Base-by-base conservation (phyloP, 768 basidiomycete species). In the Peribolospora kevripleyi region DNA sequence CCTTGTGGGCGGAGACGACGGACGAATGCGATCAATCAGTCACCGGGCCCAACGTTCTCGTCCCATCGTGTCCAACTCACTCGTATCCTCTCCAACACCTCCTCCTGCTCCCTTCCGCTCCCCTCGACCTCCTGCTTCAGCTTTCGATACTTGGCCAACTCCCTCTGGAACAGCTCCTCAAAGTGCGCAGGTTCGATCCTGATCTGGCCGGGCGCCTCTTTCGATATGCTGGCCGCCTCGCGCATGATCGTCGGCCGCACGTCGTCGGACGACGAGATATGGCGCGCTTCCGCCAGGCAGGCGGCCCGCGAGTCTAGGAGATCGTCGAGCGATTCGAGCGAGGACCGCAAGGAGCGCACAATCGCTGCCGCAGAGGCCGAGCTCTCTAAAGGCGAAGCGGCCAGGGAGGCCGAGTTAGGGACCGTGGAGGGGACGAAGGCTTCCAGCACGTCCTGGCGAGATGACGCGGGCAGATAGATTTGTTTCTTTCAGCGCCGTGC, bases 241-340 rank as follows among this genome's bases (percentile, higher is more conserved):
- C 71, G 73, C 59, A 82, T 61, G 36, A 97, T 76, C 2, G 75
- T 74, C 5, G 75, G 69, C 9, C 75, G 73, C 50, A 95, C 79
- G 63, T 91, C 81, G 57, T 91, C 87, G 0, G 71, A 70, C 6
- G 74, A 73, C 0, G 76, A 73, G 6, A 80, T 69, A 11, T 74
- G 72, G 52, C 75, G 72, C 3, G 79, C 84, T 42, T 81, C 74
- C 11, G 74, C 69, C 6, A 84, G 75, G 2, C 84, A 65, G 45
- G 80, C 74, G 3, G 70, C 70, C 2, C 84, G 76, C 53, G 73
- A 70, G 6, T 74, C 72, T 54, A 74, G 74, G 2, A 88, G 62
- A 40, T 81, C 78, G 57, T 90, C 81, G 0, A 98, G 73, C 14
- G 78, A 73, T 65, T 97, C 91, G 14, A 97, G 70, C 5, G 77